Evolutionary conservation across 2,329 filamentous ascomycete genomes (phyloP).

Genomic region (Talaromyces sp.): DNA sequence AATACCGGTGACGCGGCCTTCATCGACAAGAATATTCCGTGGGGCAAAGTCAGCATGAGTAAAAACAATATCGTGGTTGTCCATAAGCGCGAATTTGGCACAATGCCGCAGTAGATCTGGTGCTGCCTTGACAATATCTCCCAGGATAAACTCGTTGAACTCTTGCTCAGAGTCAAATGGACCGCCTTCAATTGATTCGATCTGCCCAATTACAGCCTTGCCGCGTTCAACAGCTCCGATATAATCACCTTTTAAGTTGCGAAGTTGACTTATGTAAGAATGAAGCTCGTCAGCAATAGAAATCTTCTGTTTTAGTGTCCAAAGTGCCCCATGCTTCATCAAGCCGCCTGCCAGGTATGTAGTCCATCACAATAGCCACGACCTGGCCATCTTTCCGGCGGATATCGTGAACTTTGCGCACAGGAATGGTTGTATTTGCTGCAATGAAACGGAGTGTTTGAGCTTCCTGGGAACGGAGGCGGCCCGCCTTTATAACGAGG

Average conservation of each 20-base stretch:
- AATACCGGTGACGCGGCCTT: slow-evolving; percentile 1
- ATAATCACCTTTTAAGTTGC: slow-evolving; percentile 14
- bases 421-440: no score
- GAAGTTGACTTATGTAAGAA: slow-evolving; percentile 13
- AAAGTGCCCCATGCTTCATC: slow-evolving; percentile 16
- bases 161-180: slow-evolving; percentile 16
- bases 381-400: no score
- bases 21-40: slow-evolving; percentile 4
- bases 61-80: slow-evolving; percentile 1
- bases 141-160: no score
- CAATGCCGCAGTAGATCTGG: no score
- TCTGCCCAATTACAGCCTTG: slow-evolving; percentile 14
- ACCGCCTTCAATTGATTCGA: slow-evolving; percentile 14
- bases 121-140: no score
- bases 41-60: slow-evolving; percentile 5
- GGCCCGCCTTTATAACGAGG: not conserved
- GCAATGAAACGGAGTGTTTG: no score
- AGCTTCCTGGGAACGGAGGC: no score
- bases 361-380: not conserved
- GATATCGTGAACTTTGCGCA: no score
- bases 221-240: slow-evolving; percentile 15
- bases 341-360: slow-evolving; percentile 16
- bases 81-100: no score
- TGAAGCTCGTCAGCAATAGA: slow-evolving; percentile 15
- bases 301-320: slow-evolving; percentile 12